These are phyloP conservation scores for Mollisiaceae sp. DNA, from an alignment of 2,329 filamentous ascomycete species.

Conservation along the genomic window DNA sequence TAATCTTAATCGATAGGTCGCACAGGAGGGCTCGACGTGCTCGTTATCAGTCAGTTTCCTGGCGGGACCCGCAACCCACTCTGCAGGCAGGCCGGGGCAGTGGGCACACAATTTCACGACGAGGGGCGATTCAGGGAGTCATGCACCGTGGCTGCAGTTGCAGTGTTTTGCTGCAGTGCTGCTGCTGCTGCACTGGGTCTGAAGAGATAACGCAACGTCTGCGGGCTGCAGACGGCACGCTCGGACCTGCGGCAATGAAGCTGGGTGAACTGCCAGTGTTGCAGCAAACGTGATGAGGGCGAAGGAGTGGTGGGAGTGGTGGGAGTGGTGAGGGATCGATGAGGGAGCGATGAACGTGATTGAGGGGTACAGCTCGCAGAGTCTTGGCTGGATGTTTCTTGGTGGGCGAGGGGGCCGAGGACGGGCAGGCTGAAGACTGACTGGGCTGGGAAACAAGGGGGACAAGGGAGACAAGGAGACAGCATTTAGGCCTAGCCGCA, in stretches of 20 bases:
- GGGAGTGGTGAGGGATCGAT: no score
- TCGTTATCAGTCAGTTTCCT: neutral
- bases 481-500: no score
- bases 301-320: no score
- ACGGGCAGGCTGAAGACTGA: neutral
- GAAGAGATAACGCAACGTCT: neutral
- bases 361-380: neutral
- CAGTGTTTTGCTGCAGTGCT: no score
- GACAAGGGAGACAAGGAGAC: no score
- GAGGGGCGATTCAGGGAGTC: neutral
- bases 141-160: no score
- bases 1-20: neutral
- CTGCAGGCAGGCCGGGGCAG: neutral
- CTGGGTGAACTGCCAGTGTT: neutral
- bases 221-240: neutral
- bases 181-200: neutral
- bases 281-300: neutral
- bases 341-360: no score
- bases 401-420: neutral
- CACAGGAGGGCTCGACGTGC: neutral
- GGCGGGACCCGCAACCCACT: neutral
- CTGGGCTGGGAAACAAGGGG: neutral
- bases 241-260: neutral
- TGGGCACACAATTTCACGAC: neutral
- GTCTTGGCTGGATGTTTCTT: neutral